Conservation (phyloP, 139 green algal species). For the Yamagishiella unicocca region DNA sequence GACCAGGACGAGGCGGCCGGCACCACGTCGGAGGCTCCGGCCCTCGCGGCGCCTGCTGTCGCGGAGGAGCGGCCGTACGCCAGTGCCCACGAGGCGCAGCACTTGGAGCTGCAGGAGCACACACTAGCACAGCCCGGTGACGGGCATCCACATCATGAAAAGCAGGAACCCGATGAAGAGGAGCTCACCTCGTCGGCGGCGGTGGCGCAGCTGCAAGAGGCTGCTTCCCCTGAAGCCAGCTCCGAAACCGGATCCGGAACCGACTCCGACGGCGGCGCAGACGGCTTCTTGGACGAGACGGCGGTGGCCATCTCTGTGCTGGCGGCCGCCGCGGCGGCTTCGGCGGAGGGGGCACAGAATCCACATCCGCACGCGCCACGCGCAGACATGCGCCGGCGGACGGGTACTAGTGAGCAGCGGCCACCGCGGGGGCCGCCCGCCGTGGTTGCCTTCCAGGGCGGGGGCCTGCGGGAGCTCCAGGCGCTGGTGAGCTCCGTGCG, state of each 20-base stretch:
- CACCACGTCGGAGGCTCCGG: too few species aligned
- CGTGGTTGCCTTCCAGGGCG: background rate
- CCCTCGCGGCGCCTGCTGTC: too few species aligned
- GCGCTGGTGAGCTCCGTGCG: background rate
- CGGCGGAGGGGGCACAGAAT: background rate
- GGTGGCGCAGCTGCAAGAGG: too few species aligned
- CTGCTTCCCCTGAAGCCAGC: too few species aligned
- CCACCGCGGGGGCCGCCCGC: background rate
- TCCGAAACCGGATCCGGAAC: background rate
- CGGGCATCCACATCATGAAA: too few species aligned
- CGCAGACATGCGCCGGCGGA: background rate
- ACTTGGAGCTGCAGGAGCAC: too few species aligned
- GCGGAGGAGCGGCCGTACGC: too few species aligned
- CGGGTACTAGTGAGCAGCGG: conserved; percentile 8
- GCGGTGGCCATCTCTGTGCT: conserved; percentile 17
- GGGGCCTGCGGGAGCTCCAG: conserved; percentile 18
- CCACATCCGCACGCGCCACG: background rate
- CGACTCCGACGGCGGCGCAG: background rate
- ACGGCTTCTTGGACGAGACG: background rate
- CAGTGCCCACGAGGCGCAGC: too few species aligned
- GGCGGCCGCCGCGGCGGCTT: background rate
- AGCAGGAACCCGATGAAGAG: too few species aligned
- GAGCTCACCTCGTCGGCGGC: too few species aligned
- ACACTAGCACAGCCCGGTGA: too few species aligned
- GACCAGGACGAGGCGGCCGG: too few species aligned